Conservation (phyloP, 2,329 filamentous ascomycete species). For the Ascosphaera apis region DNA sequence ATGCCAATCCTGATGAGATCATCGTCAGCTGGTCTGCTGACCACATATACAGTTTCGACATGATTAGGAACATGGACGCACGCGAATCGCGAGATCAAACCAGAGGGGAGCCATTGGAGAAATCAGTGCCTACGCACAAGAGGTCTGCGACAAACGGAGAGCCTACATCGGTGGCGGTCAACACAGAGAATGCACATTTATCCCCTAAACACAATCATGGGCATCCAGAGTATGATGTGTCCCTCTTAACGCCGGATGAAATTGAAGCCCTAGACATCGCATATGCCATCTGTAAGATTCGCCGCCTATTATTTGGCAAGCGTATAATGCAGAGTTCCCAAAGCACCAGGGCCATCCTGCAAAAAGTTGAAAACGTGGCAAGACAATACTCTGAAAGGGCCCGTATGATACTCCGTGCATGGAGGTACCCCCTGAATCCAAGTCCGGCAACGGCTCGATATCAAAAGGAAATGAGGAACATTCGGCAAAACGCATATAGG, state of each 20-base stretch:
- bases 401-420: slow-evolving; percentile 18
- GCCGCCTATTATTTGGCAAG: neutral
- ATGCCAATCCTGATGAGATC: slow-evolving; percentile 44
- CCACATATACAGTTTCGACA: slow-evolving; percentile 42
- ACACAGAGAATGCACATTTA: no score
- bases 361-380: neutral
- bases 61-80: slow-evolving; percentile 34
- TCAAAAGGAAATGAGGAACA: slow-evolving; percentile 32
- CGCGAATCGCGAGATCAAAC: slow-evolving; percentile 16
- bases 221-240: neutral
- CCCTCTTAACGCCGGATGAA: neutral
- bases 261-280: neutral
- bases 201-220: no score
- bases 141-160: neutral
- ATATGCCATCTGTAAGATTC: neutral
- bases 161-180: no score
- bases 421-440: slow-evolving; percentile 38
- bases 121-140: neutral
- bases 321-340: neutral
- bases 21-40: slow-evolving; percentile 46
- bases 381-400: neutral
- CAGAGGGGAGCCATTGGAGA: slow-evolving; percentile 6
- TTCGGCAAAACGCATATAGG: slow-evolving; percentile 32
- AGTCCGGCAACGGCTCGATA: slow-evolving; percentile 26
- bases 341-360: neutral